phyloP scores from a whole-genome alignment of 768 basidiomycete species.

The Tylopilus vinaceipallidus region DNA sequence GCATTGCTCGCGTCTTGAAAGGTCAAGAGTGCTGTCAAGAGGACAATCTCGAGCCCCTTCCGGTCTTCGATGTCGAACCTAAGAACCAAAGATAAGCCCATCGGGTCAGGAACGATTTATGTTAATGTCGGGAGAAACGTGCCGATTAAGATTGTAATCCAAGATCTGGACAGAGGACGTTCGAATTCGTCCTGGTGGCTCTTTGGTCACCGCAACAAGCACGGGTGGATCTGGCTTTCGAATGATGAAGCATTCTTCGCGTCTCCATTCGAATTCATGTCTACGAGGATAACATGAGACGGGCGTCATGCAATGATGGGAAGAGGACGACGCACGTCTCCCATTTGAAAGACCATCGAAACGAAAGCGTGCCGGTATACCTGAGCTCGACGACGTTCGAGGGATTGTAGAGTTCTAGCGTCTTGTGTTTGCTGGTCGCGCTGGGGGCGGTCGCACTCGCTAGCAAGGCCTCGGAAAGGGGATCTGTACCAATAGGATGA shows the following conservation, averaged over 20 bases:
- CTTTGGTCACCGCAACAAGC: slow-evolving; percentile 78
- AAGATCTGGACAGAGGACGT: slow-evolving; percentile 70
- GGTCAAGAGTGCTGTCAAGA: slow-evolving; percentile 72
- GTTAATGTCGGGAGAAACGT: background rate
- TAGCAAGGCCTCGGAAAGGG: slow-evolving; percentile 68
- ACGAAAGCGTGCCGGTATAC: slow-evolving; percentile 68
- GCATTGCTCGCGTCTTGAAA: slow-evolving; percentile 70
- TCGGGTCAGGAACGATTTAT: background rate
- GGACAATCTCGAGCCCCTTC: slow-evolving; percentile 82
- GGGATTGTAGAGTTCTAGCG: slow-evolving; percentile 74
- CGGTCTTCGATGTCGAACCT: slow-evolving; percentile 85
- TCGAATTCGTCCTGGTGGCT: slow-evolving; percentile 62
- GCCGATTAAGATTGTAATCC: slow-evolving; percentile 85
- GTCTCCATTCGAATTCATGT: slow-evolving; percentile 83
- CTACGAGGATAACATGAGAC: slow-evolving; percentile 38
- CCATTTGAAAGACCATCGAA: slow-evolving; percentile 80
- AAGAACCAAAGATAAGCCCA: background rate
- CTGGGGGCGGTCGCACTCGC: slow-evolving; percentile 64
- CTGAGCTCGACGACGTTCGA: slow-evolving; percentile 67
- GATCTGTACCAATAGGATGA: slow-evolving; percentile 47
- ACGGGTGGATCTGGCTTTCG: slow-evolving; percentile 88
- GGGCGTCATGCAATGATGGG: background rate
- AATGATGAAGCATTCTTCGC: slow-evolving; percentile 78
- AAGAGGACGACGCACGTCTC: slow-evolving; percentile 58
- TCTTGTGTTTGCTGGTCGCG: slow-evolving; percentile 69